Conservation (phyloP, 768 basidiomycete genomes). For the Epithele typhae region DNA sequence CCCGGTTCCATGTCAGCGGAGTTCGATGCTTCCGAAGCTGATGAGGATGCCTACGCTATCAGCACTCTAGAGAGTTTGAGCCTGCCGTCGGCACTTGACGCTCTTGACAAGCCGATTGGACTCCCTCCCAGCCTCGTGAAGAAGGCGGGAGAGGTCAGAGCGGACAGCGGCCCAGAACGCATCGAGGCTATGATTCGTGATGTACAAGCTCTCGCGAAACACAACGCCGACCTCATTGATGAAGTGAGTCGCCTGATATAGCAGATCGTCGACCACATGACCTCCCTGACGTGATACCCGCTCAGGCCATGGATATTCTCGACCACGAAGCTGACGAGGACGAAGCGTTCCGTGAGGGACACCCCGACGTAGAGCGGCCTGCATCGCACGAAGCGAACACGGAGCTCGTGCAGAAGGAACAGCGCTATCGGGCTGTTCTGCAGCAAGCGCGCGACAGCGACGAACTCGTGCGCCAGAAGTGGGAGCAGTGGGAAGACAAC, state of each 20-base stretch:
- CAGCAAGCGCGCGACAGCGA: conserved; percentile 73
- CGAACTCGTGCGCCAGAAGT: conserved; percentile 71
- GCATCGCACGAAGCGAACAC: conserved; percentile 79
- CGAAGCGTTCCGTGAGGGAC: conserved; percentile 57
- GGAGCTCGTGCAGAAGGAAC: conserved; percentile 65
- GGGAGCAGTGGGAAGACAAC: conserved; percentile 80
- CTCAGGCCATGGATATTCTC: conserved; percentile 83
- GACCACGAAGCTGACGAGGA: conserved; percentile 88
- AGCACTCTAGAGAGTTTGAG: conserved; percentile 70
- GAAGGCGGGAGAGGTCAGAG: conserved; percentile 81
- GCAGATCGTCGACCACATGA: too few relatives aligned
- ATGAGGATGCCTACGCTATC: conserved; percentile 1
- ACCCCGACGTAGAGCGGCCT: conserved; percentile 38
- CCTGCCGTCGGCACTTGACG: conserved; percentile 83
- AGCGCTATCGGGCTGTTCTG: conserved; percentile 69
- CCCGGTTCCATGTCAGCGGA: not conserved
- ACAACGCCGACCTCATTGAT: conserved; percentile 59
- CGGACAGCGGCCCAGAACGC: conserved; percentile 68
- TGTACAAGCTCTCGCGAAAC: conserved; percentile 59
- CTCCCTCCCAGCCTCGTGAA: conserved; percentile 83
- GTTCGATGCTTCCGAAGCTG: too few relatives aligned
- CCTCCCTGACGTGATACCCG: too few relatives aligned
- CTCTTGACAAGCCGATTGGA: conserved; percentile 80
- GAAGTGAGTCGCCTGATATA: conserved; percentile 71
- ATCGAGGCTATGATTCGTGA: conserved; percentile 73